Base-by-base conservation (phyloP, 2,329 filamentous ascomycete species). In the Venturia effusa region DNA sequence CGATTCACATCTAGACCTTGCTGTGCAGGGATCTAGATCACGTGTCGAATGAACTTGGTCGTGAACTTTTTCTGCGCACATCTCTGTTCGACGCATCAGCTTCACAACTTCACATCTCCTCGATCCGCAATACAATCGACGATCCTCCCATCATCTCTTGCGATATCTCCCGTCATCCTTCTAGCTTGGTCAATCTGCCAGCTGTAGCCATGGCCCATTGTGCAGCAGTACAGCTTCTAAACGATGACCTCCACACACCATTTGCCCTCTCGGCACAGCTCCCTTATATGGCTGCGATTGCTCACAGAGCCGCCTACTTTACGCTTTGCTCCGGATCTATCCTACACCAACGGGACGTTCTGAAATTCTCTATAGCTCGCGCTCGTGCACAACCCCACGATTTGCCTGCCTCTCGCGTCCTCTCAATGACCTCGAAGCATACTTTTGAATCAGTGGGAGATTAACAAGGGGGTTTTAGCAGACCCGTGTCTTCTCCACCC, bases 401-500 rank as follows among this genome's bases (percentile, higher is more conserved):
- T 45, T 45, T 45, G 61, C 40, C 41, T 63, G 61, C 61, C 45
- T 63, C 61, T 63, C 30, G 61, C 34, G 61, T 63, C 61, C 40
- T 63, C 27, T 40, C 51, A 63, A 63, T 63, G 61, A 63, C 61
- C 61, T 57, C 22, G 61, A 63, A 57, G 45, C 45, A 51, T 32
- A 63, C 61, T 39, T 41, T 37, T 34, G n/a, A 40, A 55, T 43
- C 55, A 45, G 55, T 64, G 62, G 62, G 34, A 64, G 62, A 64
- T 15, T 15, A 60, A 64, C 27, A 39, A 27, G 57, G 62, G 62
- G 51, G 39, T 60, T 54, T 54, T 57, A 64, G 61, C 61, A 62
- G 61, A 61, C 62, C 62, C 62, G 62, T 57, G 62, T 64, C 62
- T 64, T 41, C 57, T 64, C 62, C 62, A 64, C 62, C 62, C 62